Base-by-base conservation (phyloP, 1,284 basidiomycete species). In the Veloporphyrellus conicus region DNA sequence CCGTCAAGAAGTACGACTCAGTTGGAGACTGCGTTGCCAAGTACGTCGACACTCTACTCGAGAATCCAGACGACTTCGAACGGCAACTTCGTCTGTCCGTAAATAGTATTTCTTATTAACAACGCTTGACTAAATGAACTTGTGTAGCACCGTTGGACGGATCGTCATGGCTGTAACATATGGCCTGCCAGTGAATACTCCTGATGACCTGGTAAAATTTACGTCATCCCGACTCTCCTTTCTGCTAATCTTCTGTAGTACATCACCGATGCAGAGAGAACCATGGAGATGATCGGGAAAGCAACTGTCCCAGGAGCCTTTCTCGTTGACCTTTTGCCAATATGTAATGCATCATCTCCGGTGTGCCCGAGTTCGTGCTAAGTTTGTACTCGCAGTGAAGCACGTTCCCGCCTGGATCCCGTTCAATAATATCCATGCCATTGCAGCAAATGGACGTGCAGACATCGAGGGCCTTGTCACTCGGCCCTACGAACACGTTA, bases 141-240 rank as follows among this genome's bases (percentile, higher is more conserved):
- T 28, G 19, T 31, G 27, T 41, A 64, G 63, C 20, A 48, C 62
- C 20, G 33, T 61, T 6, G 59, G 55, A 15, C 52, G 62, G 16
- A 56, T 60, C 36, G 38, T 64, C 9, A 40, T 66, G 45, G 22
- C 54, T n/a, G 49, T 59, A 16, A 65, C 63, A 15, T 64, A 64
- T 48, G 62, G 62, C 6, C 4, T 64, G 6, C 49, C 55, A 1
- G 55, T 58, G 4, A 22, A 52, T 33, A 54, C 43, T 1, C 48
- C 53, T 8, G 53, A 60, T 31, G 52, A 57, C 37, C 19, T 55
- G 25, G 60, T 62, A 32, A 25, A 14, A 19, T 35, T 6, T 11
- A 6, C 6, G 12, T n/a, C n/a, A 15, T 33, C 15, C 11, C 7
- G 15, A 20, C 7, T 20, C 1, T 20, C n/a, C 23, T 3, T 27